Conservation (phyloP, 495 filamentous ascomycete genomes). For the Aspergillus funiculosus region DNA sequence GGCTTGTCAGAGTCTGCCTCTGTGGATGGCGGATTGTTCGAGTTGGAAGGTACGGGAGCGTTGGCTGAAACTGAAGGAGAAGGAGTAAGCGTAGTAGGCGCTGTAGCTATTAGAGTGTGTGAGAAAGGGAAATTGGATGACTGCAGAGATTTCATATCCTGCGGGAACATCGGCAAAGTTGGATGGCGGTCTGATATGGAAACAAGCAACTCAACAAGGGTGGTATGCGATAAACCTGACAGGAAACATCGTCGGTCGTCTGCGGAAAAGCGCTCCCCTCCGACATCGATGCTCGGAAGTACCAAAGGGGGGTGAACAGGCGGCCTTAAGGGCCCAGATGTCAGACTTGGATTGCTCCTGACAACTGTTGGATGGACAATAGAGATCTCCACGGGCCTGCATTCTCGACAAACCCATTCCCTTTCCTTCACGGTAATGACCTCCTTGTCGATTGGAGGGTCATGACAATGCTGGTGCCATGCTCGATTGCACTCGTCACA, state of each 20-base stretch:
- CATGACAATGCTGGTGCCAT: constrained; percentile 90
- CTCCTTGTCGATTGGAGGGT: constrained; percentile 69
- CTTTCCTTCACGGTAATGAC: constrained; percentile 59
- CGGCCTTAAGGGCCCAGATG: constrained; percentile 12
- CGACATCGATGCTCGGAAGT: constrained; percentile 20
- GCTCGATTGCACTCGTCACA: constrained; percentile 85
- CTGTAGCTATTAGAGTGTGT: constrained; percentile 2
- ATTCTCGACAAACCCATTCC: constrained; percentile 75
- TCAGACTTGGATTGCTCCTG: constrained; percentile 20
- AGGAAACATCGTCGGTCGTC: constrained; percentile 40
- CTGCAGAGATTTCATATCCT: constrained; percentile 23
- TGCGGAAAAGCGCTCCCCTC: constrained; percentile 22
- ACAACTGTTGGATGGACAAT: constrained; percentile 20
- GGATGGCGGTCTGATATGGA: constrained; percentile 30
- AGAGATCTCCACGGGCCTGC: constrained; percentile 43
- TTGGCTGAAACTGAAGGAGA: constrained; percentile 12
- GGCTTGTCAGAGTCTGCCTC: neutral
- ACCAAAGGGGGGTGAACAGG: constrained; percentile 9
- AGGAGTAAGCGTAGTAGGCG: neutral
- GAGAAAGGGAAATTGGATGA: constrained; percentile 22
- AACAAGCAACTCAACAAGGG: constrained; percentile 39
- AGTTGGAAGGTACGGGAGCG: neutral
- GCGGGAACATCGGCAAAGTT: constrained; percentile 37
- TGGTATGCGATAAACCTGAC: constrained; percentile 33
- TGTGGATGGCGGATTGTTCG: neutral